Evolutionary conservation across 2,329 filamentous ascomycete species (phyloP).

Genomic region (Epichloe festucae): DNA sequence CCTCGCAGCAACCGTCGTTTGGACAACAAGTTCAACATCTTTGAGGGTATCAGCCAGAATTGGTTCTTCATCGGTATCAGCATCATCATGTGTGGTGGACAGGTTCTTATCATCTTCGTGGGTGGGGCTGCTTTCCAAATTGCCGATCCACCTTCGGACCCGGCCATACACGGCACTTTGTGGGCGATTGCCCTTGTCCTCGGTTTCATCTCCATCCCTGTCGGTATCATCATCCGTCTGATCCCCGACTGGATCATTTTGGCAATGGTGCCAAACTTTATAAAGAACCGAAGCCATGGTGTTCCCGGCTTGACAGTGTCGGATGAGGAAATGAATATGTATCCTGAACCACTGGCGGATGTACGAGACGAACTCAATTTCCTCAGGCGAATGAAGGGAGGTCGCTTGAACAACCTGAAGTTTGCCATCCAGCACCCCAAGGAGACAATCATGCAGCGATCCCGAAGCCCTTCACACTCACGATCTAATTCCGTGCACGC

Average conservation of each 20-base stretch:
- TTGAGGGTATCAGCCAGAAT: slow-evolving; percentile 75
- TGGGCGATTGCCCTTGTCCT: slow-evolving; percentile 83
- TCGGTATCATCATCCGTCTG: slow-evolving; percentile 68
- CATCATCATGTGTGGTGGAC: slow-evolving; percentile 73
- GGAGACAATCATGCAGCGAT: slow-evolving; percentile 51
- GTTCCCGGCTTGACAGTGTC: slow-evolving; percentile 47
- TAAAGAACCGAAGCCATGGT: slow-evolving; percentile 35
- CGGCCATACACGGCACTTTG: slow-evolving; percentile 44
- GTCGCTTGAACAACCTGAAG: slow-evolving; percentile 67
- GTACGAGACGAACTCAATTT: slow-evolving; percentile 72
- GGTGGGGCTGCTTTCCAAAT: slow-evolving; percentile 74
- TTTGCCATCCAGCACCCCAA: slow-evolving; percentile 66
- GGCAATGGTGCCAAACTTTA: slow-evolving; percentile 36
- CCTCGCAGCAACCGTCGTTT: slow-evolving; percentile 63
- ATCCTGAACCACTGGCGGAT: slow-evolving; percentile 60
- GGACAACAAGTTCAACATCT: slow-evolving; percentile 92
- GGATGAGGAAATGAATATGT: slow-evolving; percentile 54
- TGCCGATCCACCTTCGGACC: slow-evolving; percentile 27
- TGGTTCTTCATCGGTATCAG: slow-evolving; percentile 84
- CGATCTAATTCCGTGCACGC: slow-evolving; percentile 49
- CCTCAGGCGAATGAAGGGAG: slow-evolving; percentile 68
- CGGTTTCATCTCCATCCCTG: slow-evolving; percentile 70
- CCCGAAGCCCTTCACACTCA: slow-evolving; percentile 49
- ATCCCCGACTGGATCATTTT: slow-evolving; percentile 61
- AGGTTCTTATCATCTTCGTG: slow-evolving; percentile 80